Percentiles rank a stretch among this genome's conserved stretches.
Evolutionary conservation across 2,329 filamentous ascomycete species (phyloP).

Genomic region (Escovopsis sp.): DNA sequence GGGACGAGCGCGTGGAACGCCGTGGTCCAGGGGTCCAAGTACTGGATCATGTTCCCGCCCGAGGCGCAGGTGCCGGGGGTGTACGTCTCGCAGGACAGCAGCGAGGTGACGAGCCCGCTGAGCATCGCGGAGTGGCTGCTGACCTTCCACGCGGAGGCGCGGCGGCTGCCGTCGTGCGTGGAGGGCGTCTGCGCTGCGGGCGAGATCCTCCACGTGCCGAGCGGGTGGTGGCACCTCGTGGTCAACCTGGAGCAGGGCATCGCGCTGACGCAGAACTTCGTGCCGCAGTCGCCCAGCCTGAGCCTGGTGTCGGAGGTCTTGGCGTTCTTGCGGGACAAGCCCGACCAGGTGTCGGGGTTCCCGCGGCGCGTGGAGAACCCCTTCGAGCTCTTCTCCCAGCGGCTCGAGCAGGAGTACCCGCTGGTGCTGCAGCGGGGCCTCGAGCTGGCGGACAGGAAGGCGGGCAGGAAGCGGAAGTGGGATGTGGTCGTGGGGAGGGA

Average conservation of each 20-base stretch:
- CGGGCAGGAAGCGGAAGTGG: constrained; percentile 69
- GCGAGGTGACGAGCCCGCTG: constrained; percentile 83
- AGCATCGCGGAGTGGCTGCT: constrained; percentile 96
- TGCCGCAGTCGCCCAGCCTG: constrained; percentile 44
- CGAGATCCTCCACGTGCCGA: constrained; percentile 83
- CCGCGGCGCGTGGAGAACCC: constrained; percentile 54
- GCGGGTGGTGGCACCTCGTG: constrained; percentile 93
- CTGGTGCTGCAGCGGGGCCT: constrained; percentile 52
- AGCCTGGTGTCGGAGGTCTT: constrained; percentile 58
- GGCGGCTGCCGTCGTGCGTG: constrained; percentile 57
- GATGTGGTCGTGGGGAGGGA: constrained; percentile 48
- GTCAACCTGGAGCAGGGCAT: constrained; percentile 76
- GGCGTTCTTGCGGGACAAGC: constrained; percentile 64
- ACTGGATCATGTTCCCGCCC: constrained; percentile 97
- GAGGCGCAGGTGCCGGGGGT: constrained; percentile 70
- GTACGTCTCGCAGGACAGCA: constrained; percentile 75
- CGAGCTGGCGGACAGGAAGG: constrained; percentile 46
- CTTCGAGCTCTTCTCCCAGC: constrained; percentile 57
- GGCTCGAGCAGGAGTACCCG: constrained; percentile 47
- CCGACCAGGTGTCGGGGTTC: constrained; percentile 81
- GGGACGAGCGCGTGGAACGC: constrained; percentile 83
- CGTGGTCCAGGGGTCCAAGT: constrained; percentile 76
- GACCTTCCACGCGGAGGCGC: constrained; percentile 72
- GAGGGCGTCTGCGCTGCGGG: constrained; percentile 76
- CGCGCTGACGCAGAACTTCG: constrained; percentile 90